Evolutionary conservation across 2,329 filamentous ascomycete species (phyloP).

Genomic region (Ophiostoma sp.): DNA sequence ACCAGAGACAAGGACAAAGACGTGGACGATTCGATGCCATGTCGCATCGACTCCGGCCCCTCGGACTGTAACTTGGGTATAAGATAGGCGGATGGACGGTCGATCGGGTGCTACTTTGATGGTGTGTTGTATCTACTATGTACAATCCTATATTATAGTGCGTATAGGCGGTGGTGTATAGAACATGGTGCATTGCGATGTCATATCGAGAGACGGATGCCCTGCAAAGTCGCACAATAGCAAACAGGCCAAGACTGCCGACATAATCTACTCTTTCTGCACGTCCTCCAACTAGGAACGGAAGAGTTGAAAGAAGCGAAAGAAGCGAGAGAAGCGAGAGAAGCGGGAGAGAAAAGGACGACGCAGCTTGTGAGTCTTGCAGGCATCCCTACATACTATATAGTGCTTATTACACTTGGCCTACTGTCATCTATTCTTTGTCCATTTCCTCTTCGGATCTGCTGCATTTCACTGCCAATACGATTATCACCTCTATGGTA

Average conservation of each 20-base stretch:
- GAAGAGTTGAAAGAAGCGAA: conserved; percentile 4
- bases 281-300: conserved; percentile 8
- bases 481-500: background rate
- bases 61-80: conserved; percentile 6
- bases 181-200: background rate
- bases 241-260: background rate
- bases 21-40: background rate
- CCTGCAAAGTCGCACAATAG: too few species aligned
- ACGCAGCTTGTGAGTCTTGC: background rate
- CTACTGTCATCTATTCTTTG: background rate
- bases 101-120: conserved; percentile 1
- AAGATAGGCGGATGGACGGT: conserved; percentile 4
- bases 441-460: background rate
- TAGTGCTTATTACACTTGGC: background rate
- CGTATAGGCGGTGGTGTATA: too few species aligned
- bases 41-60: background rate
- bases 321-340: background rate
- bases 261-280: background rate
- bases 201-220: background rate
- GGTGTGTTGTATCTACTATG: background rate
- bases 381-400: background rate
- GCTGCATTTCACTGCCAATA: background rate
- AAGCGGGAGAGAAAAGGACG: background rate
- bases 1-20: background rate
- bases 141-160: too few species aligned